Evolutionary conservation across 495 filamentous ascomycete genomes (phyloP).

Genomic region (Letharia lupina): DNA sequence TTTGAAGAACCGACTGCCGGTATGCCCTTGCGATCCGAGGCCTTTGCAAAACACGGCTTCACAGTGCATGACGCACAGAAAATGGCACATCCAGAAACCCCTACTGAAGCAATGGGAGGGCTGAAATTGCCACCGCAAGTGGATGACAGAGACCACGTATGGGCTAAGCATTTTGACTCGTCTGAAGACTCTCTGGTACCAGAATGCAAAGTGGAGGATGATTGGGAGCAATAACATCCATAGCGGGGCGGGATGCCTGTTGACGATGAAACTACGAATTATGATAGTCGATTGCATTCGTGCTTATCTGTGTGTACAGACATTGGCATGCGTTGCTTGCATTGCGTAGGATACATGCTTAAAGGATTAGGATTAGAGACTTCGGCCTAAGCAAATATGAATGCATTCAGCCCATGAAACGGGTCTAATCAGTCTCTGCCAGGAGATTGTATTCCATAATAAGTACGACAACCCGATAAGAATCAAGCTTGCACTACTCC

Average conservation of each 20-base stretch:
- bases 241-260: neutral
- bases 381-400: neutral
- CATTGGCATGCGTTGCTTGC: neutral
- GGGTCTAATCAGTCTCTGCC: neutral
- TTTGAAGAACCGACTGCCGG: conserved; percentile 19
- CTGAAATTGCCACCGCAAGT: conserved; percentile 18
- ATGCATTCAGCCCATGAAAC: neutral
- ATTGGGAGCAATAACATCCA: conserved; percentile 19
- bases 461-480: neutral
- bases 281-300: conserved; percentile 5
- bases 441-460: no score
- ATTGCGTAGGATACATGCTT: neutral
- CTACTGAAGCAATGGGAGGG: conserved; percentile 18
- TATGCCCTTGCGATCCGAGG: conserved; percentile 18
- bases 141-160: conserved; percentile 17
- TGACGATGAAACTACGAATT: conserved; percentile 1
- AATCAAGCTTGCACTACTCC: neutral
- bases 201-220: conserved; percentile 14
- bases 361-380: neutral
- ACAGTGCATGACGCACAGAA: conserved; percentile 27
- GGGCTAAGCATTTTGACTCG: conserved; percentile 16
- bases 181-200: conserved; percentile 21
- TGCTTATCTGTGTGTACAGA: conserved; percentile 8
- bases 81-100: conserved; percentile 24
- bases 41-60: conserved; percentile 24